Evolutionary conservation across 1,284 basidiomycete genomes (phyloP), one percentile per base, ranked within the genome.

Genomic region (Pulveroboletus sp.): DNA sequence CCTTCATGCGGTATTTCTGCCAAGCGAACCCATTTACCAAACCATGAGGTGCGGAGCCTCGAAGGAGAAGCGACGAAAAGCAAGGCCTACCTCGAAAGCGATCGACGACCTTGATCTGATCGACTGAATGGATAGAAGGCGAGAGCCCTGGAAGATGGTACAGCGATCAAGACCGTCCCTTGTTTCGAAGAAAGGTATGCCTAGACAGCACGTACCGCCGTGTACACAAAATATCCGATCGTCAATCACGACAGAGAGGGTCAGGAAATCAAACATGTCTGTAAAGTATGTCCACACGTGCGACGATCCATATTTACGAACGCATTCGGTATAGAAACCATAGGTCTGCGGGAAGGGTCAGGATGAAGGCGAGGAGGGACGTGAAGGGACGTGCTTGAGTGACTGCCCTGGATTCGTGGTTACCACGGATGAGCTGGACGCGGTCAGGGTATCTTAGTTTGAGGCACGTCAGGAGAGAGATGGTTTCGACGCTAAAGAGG

Each of bases 191-290:
- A 39, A 33, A 36, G 29, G 33, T 17, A 35, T 49, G 42, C n/a
- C 25, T n/a, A 6, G 6, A 25, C 49, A 24, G 26, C 26, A 65
- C 65, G 43, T 65, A 90, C 94, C 96, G 65, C 96, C 96, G 68
- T 99, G 96, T 4, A 99, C 96, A 70, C 97, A 99, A 74, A 99
- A 98, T 80, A 99, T 98, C 69, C 89, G 90, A 78, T 99, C 94
- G 77, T 99, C 97, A 68, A 99, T 98, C 58, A 99, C 96, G 56
- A 97, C 96, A 36, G 92, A 95, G 49, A 99, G 80, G 9, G 97
- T 99, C 62, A 99, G 77, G 76, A 96, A 99, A 80, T 99, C 97
- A 75, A 99, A 99, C 97, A 99, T 98, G 78, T 99, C 97, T 59
- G 97, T 99, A 71, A 99, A 99, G 75, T 98, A 98, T 38, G 94